Base-by-base conservation (phyloP, 2,329 filamentous ascomycete species). In the Lachnellula arida region DNA sequence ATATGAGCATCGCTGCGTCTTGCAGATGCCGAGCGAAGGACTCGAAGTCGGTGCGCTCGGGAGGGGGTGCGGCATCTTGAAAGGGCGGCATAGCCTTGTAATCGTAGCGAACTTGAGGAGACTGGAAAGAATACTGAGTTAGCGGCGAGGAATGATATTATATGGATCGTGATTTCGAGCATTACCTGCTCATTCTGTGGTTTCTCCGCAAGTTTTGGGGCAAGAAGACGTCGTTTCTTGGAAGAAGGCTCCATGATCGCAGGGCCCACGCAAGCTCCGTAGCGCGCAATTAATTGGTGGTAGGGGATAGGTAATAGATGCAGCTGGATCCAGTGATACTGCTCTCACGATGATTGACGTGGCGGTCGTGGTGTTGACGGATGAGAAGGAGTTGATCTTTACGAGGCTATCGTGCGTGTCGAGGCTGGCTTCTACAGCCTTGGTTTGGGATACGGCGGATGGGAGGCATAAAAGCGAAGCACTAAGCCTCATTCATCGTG, bases 1-100 rank as follows among this genome's bases (percentile, higher is more conserved):
- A 81, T 62, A 87, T 85, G 65, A 85, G 75, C 78, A 85, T 85
- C 61, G 84, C 83, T 49, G 83, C 84, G 77, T 86, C 84, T 67
- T 87, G 84, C 46, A 87, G 77, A 72, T 87, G 84, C 47, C 83
- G 78, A 57, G 83, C 84, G 67, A 86, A 86, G 52, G 81, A 78
- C 70, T 86, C 84, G 71, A 86, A 87, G 65, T 86, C 82, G 71
- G 62, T 67, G 51, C 68, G 65, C 56, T 71, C 69, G 48, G 67
- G 62, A 57, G 67, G 64, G 50, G 68, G 66, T 34, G 63, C 63
- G 6, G 62, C 60, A 57, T 69, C 66, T 60, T 64, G 63, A 43
- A 63, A 56, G 51, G 64, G 62, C 19, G 65, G 63, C 44, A 64
- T 60, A 48, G 65, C 51, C 53, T 69, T 64, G 55, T 70, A 68